Evolutionary conservation across 148 eudicot species (phyloP), one percentile per base, ranked within the genome.

Genomic region (Spergularia bocconei): DNA sequence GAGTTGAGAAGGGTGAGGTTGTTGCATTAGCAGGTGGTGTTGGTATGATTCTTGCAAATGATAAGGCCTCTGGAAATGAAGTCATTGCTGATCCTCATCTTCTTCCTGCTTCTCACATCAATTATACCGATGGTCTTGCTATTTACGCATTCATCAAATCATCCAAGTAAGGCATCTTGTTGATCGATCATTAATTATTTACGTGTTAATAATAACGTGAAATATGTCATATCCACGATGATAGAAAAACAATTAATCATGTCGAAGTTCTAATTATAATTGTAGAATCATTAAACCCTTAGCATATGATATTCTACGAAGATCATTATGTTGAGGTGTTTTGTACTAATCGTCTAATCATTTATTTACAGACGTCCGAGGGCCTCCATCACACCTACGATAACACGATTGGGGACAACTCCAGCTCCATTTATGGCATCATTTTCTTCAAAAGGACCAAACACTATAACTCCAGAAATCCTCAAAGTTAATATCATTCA

Each of bases 351-450:
- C n/a, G n/a, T n/a, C 33, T 29, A 29, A 25, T 53, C 41, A 50
- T 13, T 16, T 77, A 55, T 69, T 66, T 5, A 41, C 80, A 93
- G 98, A 79, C 79, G 50, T 58, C 84, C 96, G 5, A 71, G 65
- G 71, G 98, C 92, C 38, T 84, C 77, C 55, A 86, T 94, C 20
- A 91, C 91, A 10, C 82, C 3, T 57, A 81, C 91, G 55, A 63
- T 75, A 29, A 91, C 98, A 75, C 77, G 62, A 62, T 55, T 90
- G 58, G 84, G 77, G 39, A 78, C 88, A 41, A 87, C 84, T 36
- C 97, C 96, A 25, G 90, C 98, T 72, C 98, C 98, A 23, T 78
- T 88, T 84, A 91, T 94, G 97, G 98, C 98, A 21, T 93, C 98
- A 56, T 94, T 94, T 69, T 94, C 98, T 25, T 94, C 98, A 0